Percentiles rank a stretch among this genome's conserved stretches.
phyloP scores from a whole-genome alignment of 148 eudicot genomes.

The Amaranthus palmeri region DNA sequence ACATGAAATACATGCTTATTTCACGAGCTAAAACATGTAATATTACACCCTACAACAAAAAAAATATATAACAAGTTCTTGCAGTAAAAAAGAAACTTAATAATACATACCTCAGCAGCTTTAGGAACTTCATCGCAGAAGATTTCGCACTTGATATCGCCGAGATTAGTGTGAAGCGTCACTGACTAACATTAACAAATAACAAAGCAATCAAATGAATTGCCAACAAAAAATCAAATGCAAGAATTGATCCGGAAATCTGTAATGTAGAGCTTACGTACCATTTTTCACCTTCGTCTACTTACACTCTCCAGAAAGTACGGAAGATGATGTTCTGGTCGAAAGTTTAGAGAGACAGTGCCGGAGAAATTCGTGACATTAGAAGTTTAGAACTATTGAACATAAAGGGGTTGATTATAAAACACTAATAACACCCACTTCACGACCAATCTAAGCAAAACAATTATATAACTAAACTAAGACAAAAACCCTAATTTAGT shows the following conservation, averaged over 20 bases:
- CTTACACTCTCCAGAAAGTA: too few relatives aligned
- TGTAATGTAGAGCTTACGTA: background rate
- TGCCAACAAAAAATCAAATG: background rate
- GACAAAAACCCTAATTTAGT: too few relatives aligned
- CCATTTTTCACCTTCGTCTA: background rate
- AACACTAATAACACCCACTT: too few relatives aligned
- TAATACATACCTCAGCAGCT: slow-evolving; percentile 59
- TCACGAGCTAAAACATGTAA: background rate
- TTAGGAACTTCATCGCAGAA: slow-evolving; percentile 80
- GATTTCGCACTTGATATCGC: slow-evolving; percentile 88
- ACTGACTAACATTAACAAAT: slow-evolving; percentile 46
- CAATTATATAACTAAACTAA: too few relatives aligned
- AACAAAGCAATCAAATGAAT: background rate
- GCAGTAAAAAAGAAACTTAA: background rate
- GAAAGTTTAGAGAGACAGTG: too few relatives aligned
- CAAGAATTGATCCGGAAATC: slow-evolving; percentile 5
- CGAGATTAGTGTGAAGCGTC: slow-evolving; percentile 84
- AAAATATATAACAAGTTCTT: background rate
- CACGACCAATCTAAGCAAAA: too few relatives aligned
- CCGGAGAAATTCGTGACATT: too few relatives aligned
- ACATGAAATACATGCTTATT: too few relatives aligned
- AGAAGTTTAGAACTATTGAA: too few relatives aligned
- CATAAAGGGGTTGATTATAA: too few relatives aligned
- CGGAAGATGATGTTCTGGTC: too few relatives aligned
- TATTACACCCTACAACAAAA: background rate